Percentiles rank a stretch among this genome's conserved stretches.
phyloP scores from a whole-genome alignment of 768 basidiomycete species.

The Suillus alpinus region DNA sequence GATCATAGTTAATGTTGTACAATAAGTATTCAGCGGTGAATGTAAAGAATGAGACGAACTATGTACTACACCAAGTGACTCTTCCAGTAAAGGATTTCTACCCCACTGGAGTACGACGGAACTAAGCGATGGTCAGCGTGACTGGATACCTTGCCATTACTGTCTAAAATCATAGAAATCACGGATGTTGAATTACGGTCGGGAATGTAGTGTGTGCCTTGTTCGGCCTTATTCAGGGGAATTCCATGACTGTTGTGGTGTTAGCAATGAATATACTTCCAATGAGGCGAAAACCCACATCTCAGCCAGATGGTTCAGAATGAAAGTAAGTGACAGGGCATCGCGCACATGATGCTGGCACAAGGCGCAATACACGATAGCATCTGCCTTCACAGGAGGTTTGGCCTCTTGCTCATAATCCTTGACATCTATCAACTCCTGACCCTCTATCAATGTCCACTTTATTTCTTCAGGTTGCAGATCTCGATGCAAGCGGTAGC shows the following conservation, averaged over 20 bases:
- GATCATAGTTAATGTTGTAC: background rate
- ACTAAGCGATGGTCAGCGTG: background rate
- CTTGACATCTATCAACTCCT: background rate
- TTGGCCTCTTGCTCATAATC: background rate
- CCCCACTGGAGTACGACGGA: background rate
- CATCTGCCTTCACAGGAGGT: background rate
- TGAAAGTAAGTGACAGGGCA: background rate
- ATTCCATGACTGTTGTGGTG: background rate
- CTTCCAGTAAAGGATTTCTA: background rate
- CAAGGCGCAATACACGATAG: background rate
- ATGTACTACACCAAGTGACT: background rate
- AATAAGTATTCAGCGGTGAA: background rate
- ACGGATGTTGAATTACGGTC: background rate
- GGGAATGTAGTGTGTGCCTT: background rate
- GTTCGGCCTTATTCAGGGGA: background rate
- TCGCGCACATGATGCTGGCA: conserved; percentile 2
- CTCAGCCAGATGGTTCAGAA: background rate
- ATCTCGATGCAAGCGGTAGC: background rate
- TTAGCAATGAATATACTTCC: background rate
- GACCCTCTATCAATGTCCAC: background rate
- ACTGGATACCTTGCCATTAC: background rate
- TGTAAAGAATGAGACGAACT: background rate
- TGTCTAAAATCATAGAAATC: background rate
- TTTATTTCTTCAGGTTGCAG: background rate
- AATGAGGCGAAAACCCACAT: background rate